Evolutionary conservation across 2,329 filamentous ascomycete species (phyloP), one percentile per base, ranked within the genome.

Genomic region (Alternaria triticina): DNA sequence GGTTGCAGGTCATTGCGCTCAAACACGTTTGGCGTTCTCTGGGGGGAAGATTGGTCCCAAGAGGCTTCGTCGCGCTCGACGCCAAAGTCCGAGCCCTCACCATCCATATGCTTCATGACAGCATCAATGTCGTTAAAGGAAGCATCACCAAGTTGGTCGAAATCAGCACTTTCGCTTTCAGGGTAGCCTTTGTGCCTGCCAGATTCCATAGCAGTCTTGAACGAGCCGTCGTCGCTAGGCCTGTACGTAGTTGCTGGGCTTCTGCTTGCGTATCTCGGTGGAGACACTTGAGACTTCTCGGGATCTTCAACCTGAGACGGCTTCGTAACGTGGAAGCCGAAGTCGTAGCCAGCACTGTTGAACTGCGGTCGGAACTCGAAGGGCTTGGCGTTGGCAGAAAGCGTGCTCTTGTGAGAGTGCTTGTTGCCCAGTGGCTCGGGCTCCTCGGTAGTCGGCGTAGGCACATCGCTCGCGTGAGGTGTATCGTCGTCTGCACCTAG

Each of bases 121-220:
- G 91, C 93, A 82, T 97, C 94, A 73, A 97, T 94, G 75, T 97
- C 94, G 70, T 95, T 90, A 71, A 92, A 92, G 0, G 90, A 84
- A 33, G 83, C 81, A 54, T 83, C 71, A 28, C 72, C 74, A 58
- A 74, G 60, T 46, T 73, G 66, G 27, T 79, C 73, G 52, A 78
- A 77, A 47, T 79, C 79, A 45, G 78, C 70, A 57, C 75, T 77
- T 59, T 80, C 79, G 57, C 74, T 79, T 36, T 79, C 76, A 17
- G 78, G 70, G 56, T 80, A 80, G 7, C 73, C 71, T 15, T 68
- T 66, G 30, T 74, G 74, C 62, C 75, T 76, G 22, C 74, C 69
- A 23, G 71, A 70, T 59, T 79, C 77, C 64, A 79, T 64, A 12
- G 77, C 78, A 54, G 77, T 80, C 70, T 77, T 77, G 69, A 71